A percentile compares a stretch with the other conserved stretches of the same genome.
Conservation (phyloP, 2,329 filamentous ascomycete species). For the Pseudocercospora crystallina region DNA sequence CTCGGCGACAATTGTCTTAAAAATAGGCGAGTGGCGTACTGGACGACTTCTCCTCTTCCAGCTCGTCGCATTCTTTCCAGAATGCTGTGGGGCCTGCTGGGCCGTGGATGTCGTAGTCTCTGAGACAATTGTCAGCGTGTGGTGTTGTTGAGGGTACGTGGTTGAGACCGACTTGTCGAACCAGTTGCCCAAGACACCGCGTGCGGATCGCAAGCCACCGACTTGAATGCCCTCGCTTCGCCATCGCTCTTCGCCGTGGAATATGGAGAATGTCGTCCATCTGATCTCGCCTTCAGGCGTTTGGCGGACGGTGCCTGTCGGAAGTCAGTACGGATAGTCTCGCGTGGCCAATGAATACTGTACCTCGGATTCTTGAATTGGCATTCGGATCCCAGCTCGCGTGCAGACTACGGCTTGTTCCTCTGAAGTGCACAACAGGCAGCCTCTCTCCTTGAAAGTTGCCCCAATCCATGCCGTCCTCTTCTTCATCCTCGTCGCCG, state of each 20-base stretch:
- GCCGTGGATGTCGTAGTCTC: slow-evolving; percentile 65
- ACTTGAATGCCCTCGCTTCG: slow-evolving; percentile 74
- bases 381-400: slow-evolving; percentile 67
- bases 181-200: slow-evolving; percentile 74
- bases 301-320: slow-evolving; percentile 60
- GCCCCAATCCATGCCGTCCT: slow-evolving; percentile 31
- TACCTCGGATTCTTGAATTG: slow-evolving; percentile 65
- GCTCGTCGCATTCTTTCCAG: slow-evolving; percentile 67
- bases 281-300: slow-evolving; percentile 70
- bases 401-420: slow-evolving; percentile 62
- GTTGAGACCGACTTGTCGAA: slow-evolving; percentile 63
- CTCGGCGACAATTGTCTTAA: slow-evolving; percentile 3
- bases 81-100: slow-evolving; percentile 74
- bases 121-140: slow-evolving; percentile 29
- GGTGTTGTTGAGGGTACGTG: too few relatives aligned
- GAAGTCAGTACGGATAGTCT: slow-evolving; percentile 1
- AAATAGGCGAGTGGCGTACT: slow-evolving; percentile 27
- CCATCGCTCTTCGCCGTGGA: slow-evolving; percentile 67
- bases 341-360: slow-evolving; percentile 21
- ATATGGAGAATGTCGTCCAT: slow-evolving; percentile 70
- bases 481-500: slow-evolving; percentile 47
- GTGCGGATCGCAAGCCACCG: slow-evolving; percentile 63
- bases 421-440: slow-evolving; percentile 70
- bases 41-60: slow-evolving; percentile 32
- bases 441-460: slow-evolving; percentile 31